Conservation (phyloP, 805 yeast species). For the Nakazawaea anatomiae region DNA sequence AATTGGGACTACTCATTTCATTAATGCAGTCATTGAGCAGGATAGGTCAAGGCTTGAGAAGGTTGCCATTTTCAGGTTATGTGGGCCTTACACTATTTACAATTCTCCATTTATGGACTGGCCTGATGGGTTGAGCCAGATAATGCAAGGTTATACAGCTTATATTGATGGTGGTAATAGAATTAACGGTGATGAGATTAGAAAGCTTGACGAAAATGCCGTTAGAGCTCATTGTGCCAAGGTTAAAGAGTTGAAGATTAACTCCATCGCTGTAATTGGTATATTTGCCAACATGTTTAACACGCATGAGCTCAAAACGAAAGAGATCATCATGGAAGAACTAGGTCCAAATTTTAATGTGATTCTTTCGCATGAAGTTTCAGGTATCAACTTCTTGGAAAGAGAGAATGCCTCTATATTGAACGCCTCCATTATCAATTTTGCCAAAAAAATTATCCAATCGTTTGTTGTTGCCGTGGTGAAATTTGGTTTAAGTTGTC, state of each 20-base stretch:
- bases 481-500: slow-evolving; percentile 28
- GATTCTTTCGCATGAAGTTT: slow-evolving; percentile 32
- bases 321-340: slow-evolving; percentile 24
- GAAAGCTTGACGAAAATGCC: slow-evolving; percentile 24
- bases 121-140: slow-evolving; percentile 28
- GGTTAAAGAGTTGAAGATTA: slow-evolving; percentile 27
- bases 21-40: slow-evolving; percentile 43
- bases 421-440: slow-evolving; percentile 38
- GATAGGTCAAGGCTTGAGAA: slow-evolving; percentile 33
- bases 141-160: slow-evolving; percentile 29
- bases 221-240: slow-evolving; percentile 23
- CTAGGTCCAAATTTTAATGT: slow-evolving; percentile 21
- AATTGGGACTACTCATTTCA: slow-evolving; percentile 46
- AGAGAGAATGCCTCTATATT: slow-evolving; percentile 43
- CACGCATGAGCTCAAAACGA: slow-evolving; percentile 30
- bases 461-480: slow-evolving; percentile 32
- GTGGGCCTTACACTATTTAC: slow-evolving; percentile 35
- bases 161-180: slow-evolving; percentile 34
- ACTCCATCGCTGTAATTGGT: slow-evolving; percentile 33
- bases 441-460: slow-evolving; percentile 34
- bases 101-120: slow-evolving; percentile 38
- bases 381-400: slow-evolving; percentile 38
- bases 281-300: slow-evolving; percentile 33
- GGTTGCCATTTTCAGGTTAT: slow-evolving; percentile 38
- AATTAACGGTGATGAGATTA: slow-evolving; percentile 34